A percentile compares a stretch with the other conserved stretches of the same genome.
Evolutionary conservation across 1,284 basidiomycete species (phyloP).

Genomic region (Fistulina hepatica): DNA sequence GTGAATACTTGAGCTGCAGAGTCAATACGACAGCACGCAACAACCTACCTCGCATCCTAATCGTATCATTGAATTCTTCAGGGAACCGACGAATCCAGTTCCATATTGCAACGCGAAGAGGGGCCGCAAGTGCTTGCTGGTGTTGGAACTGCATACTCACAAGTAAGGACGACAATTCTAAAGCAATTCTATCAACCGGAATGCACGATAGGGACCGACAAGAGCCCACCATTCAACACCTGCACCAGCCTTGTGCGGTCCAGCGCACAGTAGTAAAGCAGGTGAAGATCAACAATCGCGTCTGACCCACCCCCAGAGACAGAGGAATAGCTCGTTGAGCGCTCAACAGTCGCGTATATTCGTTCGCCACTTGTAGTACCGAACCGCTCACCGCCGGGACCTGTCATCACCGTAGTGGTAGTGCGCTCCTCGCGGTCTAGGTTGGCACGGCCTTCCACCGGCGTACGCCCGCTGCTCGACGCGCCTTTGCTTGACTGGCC

Average conservation of each 20-base stretch:
- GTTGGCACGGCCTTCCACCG: too few species aligned
- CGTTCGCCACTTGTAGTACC: too few species aligned
- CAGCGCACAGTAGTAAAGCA: constrained; percentile 64
- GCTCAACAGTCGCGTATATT: too few species aligned
- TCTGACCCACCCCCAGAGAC: too few species aligned
- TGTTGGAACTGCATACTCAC: constrained; percentile 75
- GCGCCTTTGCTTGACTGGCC: too few species aligned
- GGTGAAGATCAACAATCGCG: constrained; percentile 42
- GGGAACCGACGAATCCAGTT: constrained; percentile 86
- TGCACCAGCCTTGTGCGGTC: constrained; percentile 54
- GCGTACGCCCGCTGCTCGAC: too few species aligned
- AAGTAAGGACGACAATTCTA: constrained; percentile 75
- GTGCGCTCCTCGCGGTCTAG: too few species aligned
- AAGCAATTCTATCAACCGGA: constrained; percentile 5
- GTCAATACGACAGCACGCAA: too few species aligned
- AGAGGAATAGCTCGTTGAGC: too few species aligned
- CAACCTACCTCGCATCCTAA: constrained; percentile 51
- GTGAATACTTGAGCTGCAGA: too few species aligned
- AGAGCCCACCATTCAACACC: constrained; percentile 50
- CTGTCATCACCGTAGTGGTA: too few species aligned
- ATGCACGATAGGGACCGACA: constrained; percentile 3
- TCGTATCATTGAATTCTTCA: constrained; percentile 67
- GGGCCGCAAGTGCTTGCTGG: constrained; percentile 62
- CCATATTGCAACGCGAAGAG: constrained; percentile 79
- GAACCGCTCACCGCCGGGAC: too few species aligned